Percentiles rank a stretch among this genome's conserved stretches.
phyloP scores from a whole-genome alignment of 2,329 filamentous ascomycete genomes.

The Tolypocladium endophyticum region DNA sequence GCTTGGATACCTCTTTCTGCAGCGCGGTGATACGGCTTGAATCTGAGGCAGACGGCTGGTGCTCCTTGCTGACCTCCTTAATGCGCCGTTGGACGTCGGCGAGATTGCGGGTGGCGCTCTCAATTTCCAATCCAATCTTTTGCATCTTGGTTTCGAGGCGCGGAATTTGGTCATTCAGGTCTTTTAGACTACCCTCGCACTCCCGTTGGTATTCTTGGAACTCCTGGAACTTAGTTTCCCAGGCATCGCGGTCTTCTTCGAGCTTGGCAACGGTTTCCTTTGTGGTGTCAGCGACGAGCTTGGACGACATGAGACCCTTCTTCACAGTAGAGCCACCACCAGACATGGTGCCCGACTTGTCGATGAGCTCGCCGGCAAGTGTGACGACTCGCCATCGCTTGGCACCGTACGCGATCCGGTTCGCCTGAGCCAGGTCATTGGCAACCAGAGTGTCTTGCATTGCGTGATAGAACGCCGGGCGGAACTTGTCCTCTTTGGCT shows the following conservation, averaged over 20 bases:
- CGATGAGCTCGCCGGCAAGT: conserved; percentile 87
- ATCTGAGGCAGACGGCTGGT: conserved; percentile 72
- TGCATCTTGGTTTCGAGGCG: conserved; percentile 82
- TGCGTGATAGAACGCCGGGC: conserved; percentile 87
- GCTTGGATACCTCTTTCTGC: conserved; percentile 64
- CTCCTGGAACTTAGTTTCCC: conserved; percentile 73
- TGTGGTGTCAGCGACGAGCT: conserved; percentile 74
- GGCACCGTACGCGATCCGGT: conserved; percentile 90
- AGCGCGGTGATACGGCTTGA: conserved; percentile 62
- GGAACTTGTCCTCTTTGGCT: conserved; percentile 77
- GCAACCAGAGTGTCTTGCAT: conserved; percentile 93
- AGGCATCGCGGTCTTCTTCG: conserved; percentile 73
- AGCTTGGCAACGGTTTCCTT: conserved; percentile 84
- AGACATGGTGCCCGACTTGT: conserved; percentile 98
- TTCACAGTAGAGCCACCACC: conserved; percentile 88
- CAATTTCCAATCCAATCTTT: conserved; percentile 80
- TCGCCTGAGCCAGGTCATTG: conserved; percentile 86
- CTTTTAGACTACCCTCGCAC: conserved; percentile 61
- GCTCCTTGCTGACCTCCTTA: conserved; percentile 71
- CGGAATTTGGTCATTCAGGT: conserved; percentile 69
- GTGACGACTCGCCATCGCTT: conserved; percentile 95
- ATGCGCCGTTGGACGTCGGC: conserved; percentile 75
- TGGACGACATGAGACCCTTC: conserved; percentile 92
- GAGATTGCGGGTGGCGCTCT: conserved; percentile 76
- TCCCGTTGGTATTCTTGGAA: conserved; percentile 79